Base-by-base conservation (phyloP, 139 green algal species). In the Desmodesmus armatus region DNA sequence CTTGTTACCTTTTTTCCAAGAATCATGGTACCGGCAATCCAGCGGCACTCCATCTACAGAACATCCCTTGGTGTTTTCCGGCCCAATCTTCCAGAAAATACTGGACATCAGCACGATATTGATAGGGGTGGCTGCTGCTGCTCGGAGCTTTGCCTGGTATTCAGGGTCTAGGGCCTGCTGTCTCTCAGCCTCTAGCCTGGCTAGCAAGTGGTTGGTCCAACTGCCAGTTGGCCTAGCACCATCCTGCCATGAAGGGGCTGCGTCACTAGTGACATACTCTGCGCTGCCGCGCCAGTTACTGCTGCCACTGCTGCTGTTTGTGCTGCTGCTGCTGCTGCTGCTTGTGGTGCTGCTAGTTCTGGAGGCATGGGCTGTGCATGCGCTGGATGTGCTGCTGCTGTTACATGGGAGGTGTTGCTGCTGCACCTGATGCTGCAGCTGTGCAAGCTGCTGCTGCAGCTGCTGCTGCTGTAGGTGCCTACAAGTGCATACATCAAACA, bases 41-140 rank as follows among this genome's bases (percentile, higher is more conserved):
- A 69, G 60, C n/a, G 60, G 60, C 60, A 69, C n/a, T 37, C 60
- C 60, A 69, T 69, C 60, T 1, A 69, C 60, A 69, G 60, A 69
- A 29, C 60, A 69, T n/a, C 37, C 37, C 1, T 39, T 15, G 13
- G 47, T 40, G 0, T n/a, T 3, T 7, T 7, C 21, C 27, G n/a
- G 4, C 35, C 6, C 37, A 9, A 69, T 35, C 7, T n/a, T 69
- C 60, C 60, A 69, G n/a, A 69, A 69, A n/a, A 69, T 29, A 11
- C 60, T 29, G 15, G 60, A 39, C 60, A 69, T 69, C 3, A 69
- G 6, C 5, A 39, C 27, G 2, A 69, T 29, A 39, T 69, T 69
- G 60, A 69, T 69, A 2, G 60, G 60, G n/a, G 35, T 69, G n/a
- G 35, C 60, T 5, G 37, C 60, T 6, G 60, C 60, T 9, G 35